Conservation (phyloP, 176 grass and related monocot genomes). For the Triticum monococcum region DNA sequence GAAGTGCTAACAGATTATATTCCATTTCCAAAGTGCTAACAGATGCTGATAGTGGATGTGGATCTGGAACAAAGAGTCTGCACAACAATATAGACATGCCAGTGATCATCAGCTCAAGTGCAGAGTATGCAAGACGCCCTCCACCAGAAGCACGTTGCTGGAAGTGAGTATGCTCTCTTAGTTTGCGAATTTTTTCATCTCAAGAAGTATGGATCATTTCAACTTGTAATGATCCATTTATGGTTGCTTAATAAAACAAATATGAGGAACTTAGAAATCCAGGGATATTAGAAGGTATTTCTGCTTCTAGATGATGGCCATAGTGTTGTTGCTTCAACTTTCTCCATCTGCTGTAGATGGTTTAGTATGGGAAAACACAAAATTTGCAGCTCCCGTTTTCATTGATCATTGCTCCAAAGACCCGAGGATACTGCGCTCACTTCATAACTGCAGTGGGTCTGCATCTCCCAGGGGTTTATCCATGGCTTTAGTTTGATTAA, state of each 20-base stretch:
- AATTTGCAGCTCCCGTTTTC: background rate
- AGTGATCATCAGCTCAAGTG: conserved; percentile 26
- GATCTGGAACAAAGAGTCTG: background rate
- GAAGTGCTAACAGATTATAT: background rate
- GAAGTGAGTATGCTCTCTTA: conserved; percentile 21
- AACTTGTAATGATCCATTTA: background rate
- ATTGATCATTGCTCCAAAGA: background rate
- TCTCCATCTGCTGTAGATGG: background rate
- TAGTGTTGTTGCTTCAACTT: background rate
- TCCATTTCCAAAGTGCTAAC: background rate
- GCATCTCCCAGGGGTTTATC: background rate
- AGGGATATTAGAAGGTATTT: background rate
- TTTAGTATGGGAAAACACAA: background rate
- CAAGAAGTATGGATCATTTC: conserved; percentile 4
- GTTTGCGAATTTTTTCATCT: background rate
- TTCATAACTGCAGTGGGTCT: background rate
- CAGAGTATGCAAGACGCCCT: conserved; percentile 23
- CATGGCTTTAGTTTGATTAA: background rate
- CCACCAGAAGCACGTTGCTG: background rate
- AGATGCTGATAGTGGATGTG: conserved; percentile 16
- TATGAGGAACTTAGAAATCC: background rate
- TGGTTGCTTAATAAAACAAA: conserved; percentile 9
- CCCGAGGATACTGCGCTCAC: background rate
- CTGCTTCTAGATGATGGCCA: background rate
- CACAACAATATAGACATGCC: background rate